Percentiles rank a stretch among this genome's conserved stretches.
phyloP scores from a whole-genome alignment of 2,329 filamentous ascomycete species.

The Fusarium burgessii region DNA sequence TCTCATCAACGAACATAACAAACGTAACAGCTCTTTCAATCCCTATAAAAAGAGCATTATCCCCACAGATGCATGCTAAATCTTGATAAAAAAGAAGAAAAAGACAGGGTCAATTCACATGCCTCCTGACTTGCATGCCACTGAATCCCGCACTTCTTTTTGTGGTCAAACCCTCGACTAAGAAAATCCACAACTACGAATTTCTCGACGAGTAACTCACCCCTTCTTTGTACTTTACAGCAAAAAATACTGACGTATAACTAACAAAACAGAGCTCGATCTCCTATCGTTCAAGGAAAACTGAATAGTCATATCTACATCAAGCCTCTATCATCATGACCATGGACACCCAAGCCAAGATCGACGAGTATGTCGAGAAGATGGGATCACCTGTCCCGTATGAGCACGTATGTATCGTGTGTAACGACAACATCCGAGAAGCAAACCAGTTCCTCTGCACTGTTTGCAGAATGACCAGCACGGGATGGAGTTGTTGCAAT shows the following conservation, averaged over 20 bases:
- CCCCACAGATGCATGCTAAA: not conserved
- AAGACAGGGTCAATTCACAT: not conserved
- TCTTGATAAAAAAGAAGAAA: not conserved
- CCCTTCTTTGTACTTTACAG: no score
- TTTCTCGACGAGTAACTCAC: no score
- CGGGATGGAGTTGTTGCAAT: slow-evolving; percentile 3
- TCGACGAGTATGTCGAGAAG: not conserved
- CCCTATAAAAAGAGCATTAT: not conserved
- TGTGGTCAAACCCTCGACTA: no score
- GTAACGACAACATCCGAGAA: not conserved
- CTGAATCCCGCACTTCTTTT: not conserved
- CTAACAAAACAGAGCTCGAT: no score
- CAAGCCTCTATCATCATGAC: not conserved
- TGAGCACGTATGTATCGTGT: slow-evolving; percentile 10
- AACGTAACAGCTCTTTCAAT: not conserved
- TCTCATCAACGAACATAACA: not conserved
- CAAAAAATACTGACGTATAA: no score
- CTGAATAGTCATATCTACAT: not conserved
- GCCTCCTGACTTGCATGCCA: not conserved
- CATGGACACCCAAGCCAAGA: not conserved
- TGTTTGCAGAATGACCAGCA: not conserved
- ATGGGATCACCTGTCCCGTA: not conserved
- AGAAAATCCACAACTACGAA: no score
- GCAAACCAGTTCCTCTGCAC: not conserved
- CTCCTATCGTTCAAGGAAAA: no score